Evolutionary conservation across 495 filamentous ascomycete species (phyloP).

Genomic region (Lasiosphaeriaceae sp.): DNA sequence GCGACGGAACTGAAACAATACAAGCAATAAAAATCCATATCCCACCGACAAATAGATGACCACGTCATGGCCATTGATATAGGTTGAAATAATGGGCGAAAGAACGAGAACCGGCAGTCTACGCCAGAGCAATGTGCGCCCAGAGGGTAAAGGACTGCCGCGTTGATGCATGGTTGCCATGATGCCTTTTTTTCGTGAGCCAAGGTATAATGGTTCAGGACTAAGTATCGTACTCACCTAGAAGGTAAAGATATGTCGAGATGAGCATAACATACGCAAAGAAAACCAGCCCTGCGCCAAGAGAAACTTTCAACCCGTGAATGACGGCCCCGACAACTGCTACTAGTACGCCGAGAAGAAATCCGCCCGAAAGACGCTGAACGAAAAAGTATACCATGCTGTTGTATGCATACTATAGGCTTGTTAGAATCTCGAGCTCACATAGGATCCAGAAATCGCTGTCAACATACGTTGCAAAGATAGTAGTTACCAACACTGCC

Average conservation of each 20-base stretch:
- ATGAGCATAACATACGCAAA: constrained; percentile 47
- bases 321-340: constrained; percentile 14
- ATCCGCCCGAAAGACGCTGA: constrained; percentile 25
- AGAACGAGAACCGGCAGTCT: constrained; percentile 47
- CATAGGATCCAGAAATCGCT: too few species aligned
- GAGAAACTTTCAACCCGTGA: constrained; percentile 11
- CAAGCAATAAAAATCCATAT: constrained; percentile 41
- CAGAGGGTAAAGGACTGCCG: constrained; percentile 24
- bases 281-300: constrained; percentile 41
- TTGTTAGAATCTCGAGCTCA: too few species aligned
- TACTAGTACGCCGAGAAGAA: constrained; percentile 20
- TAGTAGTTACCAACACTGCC: constrained; percentile 31
- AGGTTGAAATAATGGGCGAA: constrained; percentile 45
- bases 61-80: constrained; percentile 41
- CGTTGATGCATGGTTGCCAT: constrained; percentile 30
- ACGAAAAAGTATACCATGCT: constrained; percentile 31
- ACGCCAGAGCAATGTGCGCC: constrained; percentile 34
- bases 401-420: constrained; percentile 29
- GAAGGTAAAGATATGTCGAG: constrained; percentile 48
- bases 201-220: not conserved
- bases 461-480: constrained; percentile 19
- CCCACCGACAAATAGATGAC: constrained; percentile 46
- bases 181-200: constrained; percentile 11
- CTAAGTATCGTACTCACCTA: constrained; percentile 33
- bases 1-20: constrained; percentile 42